Conservation (phyloP, 2,329 filamentous ascomycete species). For the Sporothrix schenckii region DNA sequence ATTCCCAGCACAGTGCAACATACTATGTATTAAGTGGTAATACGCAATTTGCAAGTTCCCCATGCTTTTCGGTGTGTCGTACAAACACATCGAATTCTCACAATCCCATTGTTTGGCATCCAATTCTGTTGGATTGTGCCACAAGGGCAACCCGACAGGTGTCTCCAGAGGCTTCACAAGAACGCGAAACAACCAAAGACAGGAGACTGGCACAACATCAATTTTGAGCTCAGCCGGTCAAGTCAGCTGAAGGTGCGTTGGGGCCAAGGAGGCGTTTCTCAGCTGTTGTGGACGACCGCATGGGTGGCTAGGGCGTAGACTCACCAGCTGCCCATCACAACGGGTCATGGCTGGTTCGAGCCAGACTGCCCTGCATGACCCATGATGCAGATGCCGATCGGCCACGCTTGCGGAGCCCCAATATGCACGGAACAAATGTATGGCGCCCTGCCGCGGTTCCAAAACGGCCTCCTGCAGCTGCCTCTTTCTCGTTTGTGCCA, state of each 20-base stretch:
- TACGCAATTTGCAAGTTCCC: background rate
- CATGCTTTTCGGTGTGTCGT: background rate
- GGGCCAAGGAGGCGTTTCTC: background rate
- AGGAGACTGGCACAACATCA: background rate
- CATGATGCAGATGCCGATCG: conserved; percentile 17
- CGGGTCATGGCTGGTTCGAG: background rate
- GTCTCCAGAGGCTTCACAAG: too few species aligned
- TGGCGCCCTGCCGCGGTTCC: background rate
- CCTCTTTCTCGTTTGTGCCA: background rate
- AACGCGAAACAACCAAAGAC: background rate
- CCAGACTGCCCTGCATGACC: background rate
- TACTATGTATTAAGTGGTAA: background rate
- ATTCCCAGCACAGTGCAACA: too few species aligned
- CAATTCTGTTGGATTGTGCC: background rate
- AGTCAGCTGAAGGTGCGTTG: background rate
- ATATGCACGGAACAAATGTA: background rate
- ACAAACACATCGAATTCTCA: background rate
- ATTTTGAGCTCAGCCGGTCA: background rate
- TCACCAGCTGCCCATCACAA: conserved; percentile 4
- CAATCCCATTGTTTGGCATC: background rate
- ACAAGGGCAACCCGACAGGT: background rate
- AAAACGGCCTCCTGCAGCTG: conserved; percentile 4
- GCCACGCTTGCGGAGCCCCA: background rate
- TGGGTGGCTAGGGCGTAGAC: background rate
- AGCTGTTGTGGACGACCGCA: background rate